Percentiles rank a stretch among this genome's conserved stretches.
These are phyloP conservation scores for Solanum pennellii DNA, from an alignment of 257 asterid species.

Conservation along the genomic window DNA sequence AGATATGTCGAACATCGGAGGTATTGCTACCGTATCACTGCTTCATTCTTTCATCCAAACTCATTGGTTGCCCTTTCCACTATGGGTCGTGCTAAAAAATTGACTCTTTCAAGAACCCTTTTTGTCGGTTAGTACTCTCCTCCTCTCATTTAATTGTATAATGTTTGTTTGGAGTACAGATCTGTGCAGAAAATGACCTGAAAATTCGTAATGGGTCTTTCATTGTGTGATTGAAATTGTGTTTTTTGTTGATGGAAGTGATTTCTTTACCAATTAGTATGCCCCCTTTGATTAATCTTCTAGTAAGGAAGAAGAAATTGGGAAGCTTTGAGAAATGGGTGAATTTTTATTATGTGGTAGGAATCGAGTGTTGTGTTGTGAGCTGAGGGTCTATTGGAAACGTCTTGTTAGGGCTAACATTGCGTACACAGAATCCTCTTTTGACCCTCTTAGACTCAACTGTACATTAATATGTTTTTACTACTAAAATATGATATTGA, in stretches of 20 bases:
- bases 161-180: neutral
- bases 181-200: neutral
- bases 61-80: conserved; percentile 97
- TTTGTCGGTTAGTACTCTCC: conserved; percentile 62
- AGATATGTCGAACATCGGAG: conserved; percentile 82
- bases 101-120: conserved; percentile 95
- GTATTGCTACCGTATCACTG: conserved; percentile 90
- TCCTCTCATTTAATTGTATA: neutral
- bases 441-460: no score
- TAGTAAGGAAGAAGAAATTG: neutral
- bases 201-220: neutral
- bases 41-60: conserved; percentile 93
- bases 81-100: conserved; percentile 96
- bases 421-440: no score
- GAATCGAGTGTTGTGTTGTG: no score
- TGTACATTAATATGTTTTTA: no score
- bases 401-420: no score
- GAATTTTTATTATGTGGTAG: neutral
- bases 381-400: no score
- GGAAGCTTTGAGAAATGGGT: neutral
- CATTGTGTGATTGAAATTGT: neutral
- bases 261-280: neutral
- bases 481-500: no score
- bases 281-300: neutral
- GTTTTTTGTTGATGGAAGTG: neutral